Evolutionary conservation across 352 stramenopile genomes (phyloP).

Genomic region (Pythium rhizo-oryzae): DNA sequence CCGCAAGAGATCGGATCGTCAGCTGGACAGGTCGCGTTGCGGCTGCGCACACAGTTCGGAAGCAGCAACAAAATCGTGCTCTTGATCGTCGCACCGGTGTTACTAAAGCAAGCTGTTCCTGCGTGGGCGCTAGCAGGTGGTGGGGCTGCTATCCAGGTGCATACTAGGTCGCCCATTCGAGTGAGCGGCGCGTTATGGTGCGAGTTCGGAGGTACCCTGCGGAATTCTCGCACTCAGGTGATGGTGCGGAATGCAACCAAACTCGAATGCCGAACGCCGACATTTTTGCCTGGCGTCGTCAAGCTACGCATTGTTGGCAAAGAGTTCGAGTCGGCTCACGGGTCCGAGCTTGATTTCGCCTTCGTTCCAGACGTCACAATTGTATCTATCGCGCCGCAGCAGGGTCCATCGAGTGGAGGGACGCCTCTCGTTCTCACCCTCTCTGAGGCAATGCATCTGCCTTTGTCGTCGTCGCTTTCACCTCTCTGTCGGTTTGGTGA

Average conservation of each 20-base stretch:
- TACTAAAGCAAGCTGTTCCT: conserved; percentile 3
- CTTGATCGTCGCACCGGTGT: conserved; percentile 9
- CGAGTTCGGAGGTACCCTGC: not conserved
- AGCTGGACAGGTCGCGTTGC: not conserved
- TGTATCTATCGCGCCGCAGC: conserved; percentile 12
- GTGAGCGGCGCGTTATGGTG: conserved; percentile 4
- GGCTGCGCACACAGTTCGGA: conserved; percentile 2
- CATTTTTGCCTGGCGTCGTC: not conserved
- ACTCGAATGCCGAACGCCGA: conserved; percentile 11
- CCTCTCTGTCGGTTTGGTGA: conserved; percentile 20
- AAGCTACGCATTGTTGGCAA: conserved; percentile 8
- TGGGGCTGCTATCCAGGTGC: not conserved
- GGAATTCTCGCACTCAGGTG: not conserved
- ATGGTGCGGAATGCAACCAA: not conserved
- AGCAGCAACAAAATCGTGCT: conserved; percentile 11
- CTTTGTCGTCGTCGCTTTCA: not conserved
- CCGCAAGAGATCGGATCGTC: not conserved
- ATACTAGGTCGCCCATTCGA: not conserved
- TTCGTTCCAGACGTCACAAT: conserved; percentile 13
- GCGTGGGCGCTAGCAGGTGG: conserved; percentile 12
- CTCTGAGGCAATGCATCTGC: conserved; percentile 6
- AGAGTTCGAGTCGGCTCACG: not conserved
- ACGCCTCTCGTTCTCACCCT: conserved; percentile 22
- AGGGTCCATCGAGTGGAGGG: conserved; percentile 19
- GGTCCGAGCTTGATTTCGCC: conserved; percentile 17